These are phyloP conservation scores for Theileria sp. DNA, from an alignment of 169 alveolate genomes.

Conservation along the genomic window DNA sequence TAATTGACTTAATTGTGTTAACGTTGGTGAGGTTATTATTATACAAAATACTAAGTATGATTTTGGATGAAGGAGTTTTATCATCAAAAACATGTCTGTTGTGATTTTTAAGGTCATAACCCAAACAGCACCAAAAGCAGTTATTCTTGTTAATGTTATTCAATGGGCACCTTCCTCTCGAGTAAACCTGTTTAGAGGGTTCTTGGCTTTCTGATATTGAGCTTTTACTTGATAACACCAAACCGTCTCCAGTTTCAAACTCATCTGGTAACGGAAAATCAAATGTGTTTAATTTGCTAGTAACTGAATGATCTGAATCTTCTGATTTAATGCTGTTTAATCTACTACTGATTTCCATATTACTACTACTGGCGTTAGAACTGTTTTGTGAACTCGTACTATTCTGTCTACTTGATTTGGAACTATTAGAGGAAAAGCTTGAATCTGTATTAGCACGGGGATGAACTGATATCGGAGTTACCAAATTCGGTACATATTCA, in stretches of 20 bases:
- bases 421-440: neutral
- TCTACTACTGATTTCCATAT: neutral
- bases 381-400: neutral
- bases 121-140: slow-evolving; percentile 63
- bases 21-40: neutral
- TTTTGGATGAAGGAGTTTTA: slow-evolving; percentile 38
- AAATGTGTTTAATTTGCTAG: neutral
- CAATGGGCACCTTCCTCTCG: slow-evolving; percentile 10
- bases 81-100: slow-evolving; percentile 52
- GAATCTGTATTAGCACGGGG: neutral
- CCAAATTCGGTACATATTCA: neutral
- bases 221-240: neutral
- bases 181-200: neutral
- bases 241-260: neutral
- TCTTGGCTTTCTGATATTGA: neutral
- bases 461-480: slow-evolving; percentile 1
- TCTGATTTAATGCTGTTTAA: neutral
- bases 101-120: slow-evolving; percentile 33
- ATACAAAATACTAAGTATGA: slow-evolving; percentile 29
- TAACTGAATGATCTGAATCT: neutral
- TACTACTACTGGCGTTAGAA: neutral
- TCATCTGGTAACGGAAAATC: neutral
- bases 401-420: neutral
- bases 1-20: neutral
- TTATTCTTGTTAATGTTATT: slow-evolving; percentile 17